A percentile compares a stretch with the other conserved stretches of the same genome.
phyloP scores from a whole-genome alignment of 176 grass and related monocot genomes.

The Olyra latifolia region DNA sequence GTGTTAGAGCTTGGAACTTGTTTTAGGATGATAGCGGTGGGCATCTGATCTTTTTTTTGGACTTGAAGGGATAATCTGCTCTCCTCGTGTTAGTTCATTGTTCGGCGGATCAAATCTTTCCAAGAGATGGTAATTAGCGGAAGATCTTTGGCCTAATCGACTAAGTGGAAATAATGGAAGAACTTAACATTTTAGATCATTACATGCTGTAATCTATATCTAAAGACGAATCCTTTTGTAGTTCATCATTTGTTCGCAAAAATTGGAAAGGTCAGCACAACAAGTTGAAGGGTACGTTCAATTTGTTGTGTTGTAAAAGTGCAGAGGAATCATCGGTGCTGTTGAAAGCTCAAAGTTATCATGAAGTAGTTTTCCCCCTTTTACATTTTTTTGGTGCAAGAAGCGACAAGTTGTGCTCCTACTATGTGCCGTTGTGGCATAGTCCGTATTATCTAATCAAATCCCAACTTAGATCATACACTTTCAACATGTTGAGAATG shows the following conservation, averaged over 20 bases:
- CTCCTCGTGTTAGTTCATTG: not conserved
- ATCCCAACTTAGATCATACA: not conserved
- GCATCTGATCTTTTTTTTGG: not conserved
- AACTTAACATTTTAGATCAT: not conserved
- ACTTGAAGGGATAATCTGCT: not conserved
- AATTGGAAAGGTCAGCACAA: not conserved
- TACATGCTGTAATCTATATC: not conserved
- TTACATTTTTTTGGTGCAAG: not conserved
- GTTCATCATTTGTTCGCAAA: not conserved
- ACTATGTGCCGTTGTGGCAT: not conserved
- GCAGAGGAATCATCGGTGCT: not conserved
- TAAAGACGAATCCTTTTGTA: not conserved
- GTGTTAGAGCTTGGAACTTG: slow-evolving; percentile 3
- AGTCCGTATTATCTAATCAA: not conserved
- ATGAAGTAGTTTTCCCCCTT: not conserved
- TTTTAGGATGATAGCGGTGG: not conserved
- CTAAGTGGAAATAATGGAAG: not conserved
- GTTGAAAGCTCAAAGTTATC: not conserved
- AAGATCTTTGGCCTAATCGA: not conserved
- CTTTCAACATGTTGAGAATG: not conserved
- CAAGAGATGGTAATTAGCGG: not conserved
- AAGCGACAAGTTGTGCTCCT: not conserved
- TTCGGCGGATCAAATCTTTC: not conserved
- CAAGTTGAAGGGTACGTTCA: not conserved
- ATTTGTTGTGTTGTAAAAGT: not conserved